Base-by-base conservation (phyloP, 2,329 filamentous ascomycete species). In the Aspergillus latus region DNA sequence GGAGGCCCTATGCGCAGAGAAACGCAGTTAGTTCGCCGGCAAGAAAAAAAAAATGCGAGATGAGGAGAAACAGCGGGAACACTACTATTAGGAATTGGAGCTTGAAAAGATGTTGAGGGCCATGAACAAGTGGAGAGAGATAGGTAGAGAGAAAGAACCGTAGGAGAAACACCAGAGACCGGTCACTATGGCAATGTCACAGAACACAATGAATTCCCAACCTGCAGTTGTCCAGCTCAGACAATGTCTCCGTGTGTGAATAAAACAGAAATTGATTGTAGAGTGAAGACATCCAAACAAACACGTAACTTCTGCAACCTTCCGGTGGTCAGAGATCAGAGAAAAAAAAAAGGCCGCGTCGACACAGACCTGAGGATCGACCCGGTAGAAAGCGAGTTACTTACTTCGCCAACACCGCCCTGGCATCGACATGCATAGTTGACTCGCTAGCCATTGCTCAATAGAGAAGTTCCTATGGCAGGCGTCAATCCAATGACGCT, bases 141-240 rank as follows among this genome's bases (percentile, higher is more conserved):
- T 21, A 29, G 6, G 16, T 28, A 30, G 16, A 48, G 21, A 32
- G 32, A 42, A 47, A 29, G 43, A 45, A 36, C 46, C 11, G 34
- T 34, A 36, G 11, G 42, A 47, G 43, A 46, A 53, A 58, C 48
- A 54, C 34, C 40, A n/a, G 16, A 11, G 46, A 21, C 10, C n/a
- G 43, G 45, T 49, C 39, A 8, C 26, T 30, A 44, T 44, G 37
- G 13, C 39, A 21, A 44, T 54, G 29, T 49, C 46, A 39, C 15
- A 51, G 39, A 47, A 13, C 28, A 13, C 26, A 8, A 28, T 42
- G 46, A 54, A 54, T 47, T 37, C n/a, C 10, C 26, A 21, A 6
- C 21, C 54, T 40, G 39, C 9, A 37, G 36, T 45, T 13, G 6
- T 42, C 16, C 39, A 42, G 39, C 16, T 15, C 39, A 42, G 39